These are phyloP conservation scores for Hyaloscypha variabilis DNA, from an alignment of 495 filamentous ascomycete species.

Conservation along the genomic window DNA sequence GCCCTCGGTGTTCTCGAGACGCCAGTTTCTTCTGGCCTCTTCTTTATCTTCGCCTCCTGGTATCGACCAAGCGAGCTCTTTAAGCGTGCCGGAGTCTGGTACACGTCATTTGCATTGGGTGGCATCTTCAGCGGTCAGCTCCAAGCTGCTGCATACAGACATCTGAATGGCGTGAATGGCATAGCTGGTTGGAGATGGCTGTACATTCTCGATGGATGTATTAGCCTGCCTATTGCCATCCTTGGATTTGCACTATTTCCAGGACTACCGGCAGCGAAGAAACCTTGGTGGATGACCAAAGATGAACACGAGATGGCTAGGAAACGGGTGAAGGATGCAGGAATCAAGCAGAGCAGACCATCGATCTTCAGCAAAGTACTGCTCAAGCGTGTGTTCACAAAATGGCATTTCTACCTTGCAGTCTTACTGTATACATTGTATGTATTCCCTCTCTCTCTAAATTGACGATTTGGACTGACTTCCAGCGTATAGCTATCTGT, in stretches of 20 bases:
- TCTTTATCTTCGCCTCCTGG: slow-evolving; percentile 67
- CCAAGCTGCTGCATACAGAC: slow-evolving; percentile 56
- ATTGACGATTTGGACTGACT: too few relatives aligned
- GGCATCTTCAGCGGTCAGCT: slow-evolving; percentile 52
- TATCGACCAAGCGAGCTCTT: slow-evolving; percentile 65
- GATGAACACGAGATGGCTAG: slow-evolving; percentile 48
- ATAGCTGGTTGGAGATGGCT: slow-evolving; percentile 53
- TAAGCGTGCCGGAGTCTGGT: slow-evolving; percentile 60
- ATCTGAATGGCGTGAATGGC: slow-evolving; percentile 50
- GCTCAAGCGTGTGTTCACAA: slow-evolving; percentile 7
- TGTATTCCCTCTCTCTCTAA: not conserved
- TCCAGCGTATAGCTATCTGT: slow-evolving; percentile 7
- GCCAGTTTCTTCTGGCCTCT: slow-evolving; percentile 61
- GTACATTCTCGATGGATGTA: slow-evolving; percentile 47
- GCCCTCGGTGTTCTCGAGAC: slow-evolving; percentile 63
- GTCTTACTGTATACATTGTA: slow-evolving; percentile 7
- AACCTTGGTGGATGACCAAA: slow-evolving; percentile 48
- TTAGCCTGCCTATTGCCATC: slow-evolving; percentile 54
- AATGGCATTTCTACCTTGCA: slow-evolving; percentile 19
- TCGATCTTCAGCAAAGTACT: not conserved
- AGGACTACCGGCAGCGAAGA: slow-evolving; percentile 55
- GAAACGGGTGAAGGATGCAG: slow-evolving; percentile 33
- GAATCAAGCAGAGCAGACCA: slow-evolving; percentile 6
- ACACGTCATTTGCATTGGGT: slow-evolving; percentile 46
- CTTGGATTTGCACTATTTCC: slow-evolving; percentile 61